Evolutionary conservation across 2,329 filamentous ascomycete genomes (phyloP), one percentile per base, ranked within the genome.

Genomic region (Grosmannia clavigera): DNA sequence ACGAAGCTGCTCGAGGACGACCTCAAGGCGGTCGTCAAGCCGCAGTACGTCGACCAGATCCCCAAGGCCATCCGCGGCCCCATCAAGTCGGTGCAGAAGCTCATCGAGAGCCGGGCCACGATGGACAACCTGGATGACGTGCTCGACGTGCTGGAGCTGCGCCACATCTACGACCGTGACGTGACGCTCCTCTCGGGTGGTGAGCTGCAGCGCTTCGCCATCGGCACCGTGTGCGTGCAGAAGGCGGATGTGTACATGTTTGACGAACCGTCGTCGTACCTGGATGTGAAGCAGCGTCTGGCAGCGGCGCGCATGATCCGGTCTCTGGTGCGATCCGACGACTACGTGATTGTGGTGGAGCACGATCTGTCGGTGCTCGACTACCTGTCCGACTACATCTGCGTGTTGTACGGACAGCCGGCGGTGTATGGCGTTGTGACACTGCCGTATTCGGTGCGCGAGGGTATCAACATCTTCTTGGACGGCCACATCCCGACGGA

Each of bases 201-300:
- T 81, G 95, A 99, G 76, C 82, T 99, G 70, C 94, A 99, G 76
- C 88, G 94, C 75, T 99, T 99, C 69, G 94, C 94, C 68, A 96
- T 99, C 67, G 94, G 89, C 69, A 89, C 92, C 58, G 91, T 96
- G 64, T 96, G 92, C 69, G 92, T 97, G 27, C 92, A 97, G 73
- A 85, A 95, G 69, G 92, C 92, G 67, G 94, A 99, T 73, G 90
- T 95, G 77, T 99, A 99, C 81, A 97, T 99, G 94, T 99, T 99
- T 70, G 94, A 99, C 74, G 94, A 99, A 78, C 95, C 95, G 22
- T 97, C 92, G 50, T 99, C 94, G 46, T 99, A 96, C 75, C 83
- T 99, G 61, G 95, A 99, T 87, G 94, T 99, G 71, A 97, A 97
- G 82, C 94, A 99, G 77, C 89, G 94, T 86, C 79, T 99, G 66